Evolutionary conservation across 1,284 basidiomycete genomes (phyloP).

Genomic region (Malassezia globosa): DNA sequence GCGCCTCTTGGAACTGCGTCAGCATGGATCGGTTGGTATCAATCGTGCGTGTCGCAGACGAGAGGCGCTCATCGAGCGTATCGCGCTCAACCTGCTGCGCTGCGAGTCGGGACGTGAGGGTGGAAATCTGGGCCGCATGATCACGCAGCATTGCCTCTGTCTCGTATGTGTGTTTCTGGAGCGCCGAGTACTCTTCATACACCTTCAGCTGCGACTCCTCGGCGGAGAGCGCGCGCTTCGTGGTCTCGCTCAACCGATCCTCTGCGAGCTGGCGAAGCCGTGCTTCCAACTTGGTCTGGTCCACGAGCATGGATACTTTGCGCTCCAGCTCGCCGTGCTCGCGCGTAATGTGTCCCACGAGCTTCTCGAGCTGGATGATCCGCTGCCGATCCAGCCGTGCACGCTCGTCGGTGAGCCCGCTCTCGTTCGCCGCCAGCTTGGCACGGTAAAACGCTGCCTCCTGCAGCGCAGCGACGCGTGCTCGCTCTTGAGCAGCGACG

Average conservation of each 20-base stretch:
- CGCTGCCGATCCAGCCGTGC: slow-evolving; percentile 68
- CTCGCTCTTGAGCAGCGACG: slow-evolving; percentile 66
- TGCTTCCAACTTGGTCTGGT: slow-evolving; percentile 54
- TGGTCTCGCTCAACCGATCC: slow-evolving; percentile 66
- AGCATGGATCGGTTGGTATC: slow-evolving; percentile 76
- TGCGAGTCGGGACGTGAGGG: slow-evolving; percentile 63
- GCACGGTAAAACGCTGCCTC: slow-evolving; percentile 94
- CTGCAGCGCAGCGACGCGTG: slow-evolving; percentile 69
- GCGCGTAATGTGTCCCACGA: slow-evolving; percentile 61
- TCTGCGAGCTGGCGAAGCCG: slow-evolving; percentile 61
- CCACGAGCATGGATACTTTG: slow-evolving; percentile 51
- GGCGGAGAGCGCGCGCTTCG: slow-evolving; percentile 68
- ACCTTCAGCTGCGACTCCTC: slow-evolving; percentile 66
- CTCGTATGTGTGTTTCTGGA: slow-evolving; percentile 59
- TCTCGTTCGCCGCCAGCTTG: slow-evolving; percentile 75
- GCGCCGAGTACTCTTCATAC: slow-evolving; percentile 59
- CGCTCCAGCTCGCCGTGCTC: slow-evolving; percentile 64
- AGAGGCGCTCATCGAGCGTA: slow-evolving; percentile 58
- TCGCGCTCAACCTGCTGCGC: slow-evolving; percentile 70
- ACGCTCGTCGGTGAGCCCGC: slow-evolving; percentile 57
- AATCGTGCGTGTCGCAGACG: slow-evolving; percentile 53
- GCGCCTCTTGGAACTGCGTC: slow-evolving; percentile 68
- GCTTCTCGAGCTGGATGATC: slow-evolving; percentile 65
- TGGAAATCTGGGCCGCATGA: slow-evolving; percentile 63
- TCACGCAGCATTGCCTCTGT: slow-evolving; percentile 66